phyloP scores from a whole-genome alignment of 768 basidiomycete species.

The Boletus reticulatus region DNA sequence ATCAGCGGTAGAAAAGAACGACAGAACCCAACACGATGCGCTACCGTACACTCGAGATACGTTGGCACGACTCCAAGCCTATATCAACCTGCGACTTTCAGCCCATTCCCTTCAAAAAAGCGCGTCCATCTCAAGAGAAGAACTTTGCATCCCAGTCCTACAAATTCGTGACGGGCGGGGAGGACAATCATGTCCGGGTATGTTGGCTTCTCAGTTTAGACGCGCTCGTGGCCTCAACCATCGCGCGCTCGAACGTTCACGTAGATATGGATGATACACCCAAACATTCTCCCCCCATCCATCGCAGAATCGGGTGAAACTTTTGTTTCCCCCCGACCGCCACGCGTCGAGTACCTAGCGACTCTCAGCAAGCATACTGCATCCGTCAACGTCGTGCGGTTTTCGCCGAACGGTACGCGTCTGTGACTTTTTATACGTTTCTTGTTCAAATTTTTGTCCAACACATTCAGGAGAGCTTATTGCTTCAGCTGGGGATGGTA shows the following conservation, averaged over 20 bases:
- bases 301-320: slow-evolving; percentile 39
- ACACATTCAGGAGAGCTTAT: slow-evolving; percentile 70
- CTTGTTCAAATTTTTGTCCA: slow-evolving; percentile 1
- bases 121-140: slow-evolving; percentile 59
- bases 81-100: slow-evolving; percentile 98
- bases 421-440: neutral
- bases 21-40: slow-evolving; percentile 51
- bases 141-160: slow-evolving; percentile 73
- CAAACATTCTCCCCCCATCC: slow-evolving; percentile 75
- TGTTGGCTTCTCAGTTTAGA: slow-evolving; percentile 36
- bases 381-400: slow-evolving; percentile 94
- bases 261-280: slow-evolving; percentile 93
- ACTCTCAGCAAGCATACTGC: slow-evolving; percentile 92
- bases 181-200: slow-evolving; percentile 95
- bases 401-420: slow-evolving; percentile 84
- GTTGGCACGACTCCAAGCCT: slow-evolving; percentile 95
- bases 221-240: slow-evolving; percentile 9
- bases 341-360: slow-evolving; percentile 95
- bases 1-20: neutral
- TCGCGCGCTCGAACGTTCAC: slow-evolving; percentile 5
- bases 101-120: slow-evolving; percentile 76
- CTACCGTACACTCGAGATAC: slow-evolving; percentile 87
- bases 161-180: slow-evolving; percentile 90
- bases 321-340: slow-evolving; percentile 47
- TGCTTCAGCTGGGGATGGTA: slow-evolving; percentile 97